phyloP scores from a whole-genome alignment of 495 filamentous ascomycete species.

The Aspergillus steynii region DNA sequence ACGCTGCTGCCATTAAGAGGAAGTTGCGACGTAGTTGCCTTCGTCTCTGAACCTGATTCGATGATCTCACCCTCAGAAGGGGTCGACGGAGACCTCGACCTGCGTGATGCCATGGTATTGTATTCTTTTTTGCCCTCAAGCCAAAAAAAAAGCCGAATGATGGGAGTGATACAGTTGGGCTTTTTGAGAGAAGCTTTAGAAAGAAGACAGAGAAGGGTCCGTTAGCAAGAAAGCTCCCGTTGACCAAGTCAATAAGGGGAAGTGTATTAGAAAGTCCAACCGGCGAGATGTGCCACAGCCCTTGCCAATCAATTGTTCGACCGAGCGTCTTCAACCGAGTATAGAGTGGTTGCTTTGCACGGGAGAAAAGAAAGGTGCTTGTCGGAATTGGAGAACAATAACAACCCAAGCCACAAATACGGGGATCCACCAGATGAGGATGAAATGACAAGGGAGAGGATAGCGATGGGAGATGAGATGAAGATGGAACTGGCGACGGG shows the following conservation, averaged over 20 bases:
- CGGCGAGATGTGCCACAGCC: slow-evolving; percentile 40
- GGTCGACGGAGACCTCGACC: slow-evolving; percentile 49
- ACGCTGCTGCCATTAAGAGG: slow-evolving; percentile 72
- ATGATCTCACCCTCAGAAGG: slow-evolving; percentile 84
- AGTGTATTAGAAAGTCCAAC: slow-evolving; percentile 46
- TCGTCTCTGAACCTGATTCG: slow-evolving; percentile 68
- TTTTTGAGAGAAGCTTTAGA: slow-evolving; percentile 26
- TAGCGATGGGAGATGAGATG: not conserved
- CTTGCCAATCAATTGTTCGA: slow-evolving; percentile 19
- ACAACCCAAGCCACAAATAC: not conserved
- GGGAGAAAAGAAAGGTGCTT: not conserved
- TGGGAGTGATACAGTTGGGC: slow-evolving; percentile 4
- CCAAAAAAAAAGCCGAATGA: not conserved
- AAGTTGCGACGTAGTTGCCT: slow-evolving; percentile 76
- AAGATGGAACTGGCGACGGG: not conserved
- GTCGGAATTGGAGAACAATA: not conserved
- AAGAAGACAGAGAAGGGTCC: slow-evolving; percentile 22
- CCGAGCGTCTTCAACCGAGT: slow-evolving; percentile 18
- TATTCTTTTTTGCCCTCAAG: not conserved
- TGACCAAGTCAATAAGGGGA: slow-evolving; percentile 5
- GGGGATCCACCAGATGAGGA: not conserved
- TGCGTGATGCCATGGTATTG: slow-evolving; percentile 37
- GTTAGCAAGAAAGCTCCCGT: slow-evolving; percentile 31
- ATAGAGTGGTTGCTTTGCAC: slow-evolving; percentile 11
- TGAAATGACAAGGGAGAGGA: not conserved